Conservation (phyloP, 495 filamentous ascomycete species). For the Penicillium lividum region DNA sequence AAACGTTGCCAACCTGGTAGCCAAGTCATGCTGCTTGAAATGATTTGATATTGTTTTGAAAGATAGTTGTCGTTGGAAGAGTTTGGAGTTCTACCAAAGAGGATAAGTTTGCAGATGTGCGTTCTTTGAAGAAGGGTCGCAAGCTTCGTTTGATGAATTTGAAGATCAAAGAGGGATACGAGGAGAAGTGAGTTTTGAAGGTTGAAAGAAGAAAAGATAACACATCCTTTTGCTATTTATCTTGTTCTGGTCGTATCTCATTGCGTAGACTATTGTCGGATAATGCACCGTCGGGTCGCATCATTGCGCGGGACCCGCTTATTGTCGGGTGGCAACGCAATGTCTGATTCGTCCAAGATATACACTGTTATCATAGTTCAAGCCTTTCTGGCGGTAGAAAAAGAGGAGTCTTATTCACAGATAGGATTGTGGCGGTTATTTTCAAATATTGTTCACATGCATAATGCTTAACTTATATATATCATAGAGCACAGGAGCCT, state of each 20-base stretch:
- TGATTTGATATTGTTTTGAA: no score
- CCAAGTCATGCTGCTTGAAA: neutral
- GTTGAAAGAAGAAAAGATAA: neutral
- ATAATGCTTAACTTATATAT: neutral
- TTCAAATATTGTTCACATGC: neutral
- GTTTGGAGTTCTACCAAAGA: neutral
- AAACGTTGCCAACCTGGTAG: constrained; percentile 36
- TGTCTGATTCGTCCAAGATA: neutral
- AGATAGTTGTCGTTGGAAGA: no score
- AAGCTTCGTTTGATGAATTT: neutral
- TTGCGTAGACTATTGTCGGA: constrained; percentile 6
- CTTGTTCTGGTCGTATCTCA: constrained; percentile 9
- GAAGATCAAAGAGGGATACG: neutral
- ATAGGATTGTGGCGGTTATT: neutral
- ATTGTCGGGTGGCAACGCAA: constrained; percentile 13
- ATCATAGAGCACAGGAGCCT: constrained; percentile 19
- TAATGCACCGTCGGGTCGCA: neutral
- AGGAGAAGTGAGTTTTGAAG: no score
- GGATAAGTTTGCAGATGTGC: neutral
- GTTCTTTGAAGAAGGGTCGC: neutral
- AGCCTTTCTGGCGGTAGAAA: neutral
- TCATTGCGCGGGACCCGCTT: constrained; percentile 13
- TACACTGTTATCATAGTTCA: neutral
- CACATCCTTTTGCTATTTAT: constrained; percentile 11
- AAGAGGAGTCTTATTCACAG: neutral